Evolutionary conservation across 306 rosid genomes (phyloP), one percentile per base, ranked within the genome.

Genomic region (Trifolium subterraneum): DNA sequence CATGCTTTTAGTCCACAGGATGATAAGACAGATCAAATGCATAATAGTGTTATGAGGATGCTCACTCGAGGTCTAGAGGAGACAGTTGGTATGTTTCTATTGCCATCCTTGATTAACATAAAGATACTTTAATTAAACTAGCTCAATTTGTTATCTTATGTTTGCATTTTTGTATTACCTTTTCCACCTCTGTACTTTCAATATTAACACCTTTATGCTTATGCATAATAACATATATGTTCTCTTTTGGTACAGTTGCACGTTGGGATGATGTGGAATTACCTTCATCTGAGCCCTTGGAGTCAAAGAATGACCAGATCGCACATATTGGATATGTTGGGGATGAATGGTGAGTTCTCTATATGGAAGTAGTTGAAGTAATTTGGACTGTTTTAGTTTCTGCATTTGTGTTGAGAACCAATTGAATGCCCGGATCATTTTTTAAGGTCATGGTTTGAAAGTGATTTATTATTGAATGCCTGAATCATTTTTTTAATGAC

Each of bases 331-430:
- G 98, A 78, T 88, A 90, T 64, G 80, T 85, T 3, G 92, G 87
- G 42, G 96, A 94, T 84, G 96, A 90, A 71, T 94, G 97, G 99
- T 94, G 75, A 89, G 97, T 55, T 47, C 31, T 64, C 31, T 64
- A 70, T 20, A 19, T 13, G 18, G 36, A 25, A 25, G 64, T 55
- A 38, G 36, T 67, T 35, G 36, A 58, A 58, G 36, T 47, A 27
- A 36, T 67, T 35, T 55, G 51, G 10, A 22, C 50, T 38, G 5
- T 62, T 8, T 31, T 63, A 63, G 66, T 78, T 54, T 64, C 36
- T 44, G 25, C 50, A 14, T 59, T 68, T 29, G 4, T 51, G 22
- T 38, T 12, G 50, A n/a, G 39, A 36, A 36, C 39, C 39, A 7
- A 36, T 36, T 29, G 33, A 29, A 29, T 29, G 33, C 6, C 33